Evolutionary conservation across 192 early-diverging fungal species (phyloP).

Genomic region (Mortierella claussenii): DNA sequence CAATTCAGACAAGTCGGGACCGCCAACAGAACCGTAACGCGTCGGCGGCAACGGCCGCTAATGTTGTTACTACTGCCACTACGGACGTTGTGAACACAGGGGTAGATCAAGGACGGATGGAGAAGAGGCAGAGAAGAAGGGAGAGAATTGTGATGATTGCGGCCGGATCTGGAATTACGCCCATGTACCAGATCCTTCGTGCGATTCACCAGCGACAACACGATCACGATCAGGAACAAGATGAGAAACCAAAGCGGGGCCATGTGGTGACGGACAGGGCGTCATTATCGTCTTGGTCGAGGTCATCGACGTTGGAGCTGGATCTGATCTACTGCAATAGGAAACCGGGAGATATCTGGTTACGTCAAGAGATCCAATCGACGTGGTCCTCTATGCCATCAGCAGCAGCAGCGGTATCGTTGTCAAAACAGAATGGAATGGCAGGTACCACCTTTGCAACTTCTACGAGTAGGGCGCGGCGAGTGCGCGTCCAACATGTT

Average conservation of each 20-base stretch:
- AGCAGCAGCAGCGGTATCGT: not conserved
- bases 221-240: not conserved
- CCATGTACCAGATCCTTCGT: slow-evolving; percentile 44
- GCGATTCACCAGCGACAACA: slow-evolving; percentile 8
- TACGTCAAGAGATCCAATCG: slow-evolving; percentile 28
- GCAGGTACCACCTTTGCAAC: not conserved
- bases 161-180: slow-evolving; percentile 42
- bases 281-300: no score
- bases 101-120: not conserved
- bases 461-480: not conserved
- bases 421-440: not conserved
- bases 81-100: not conserved
- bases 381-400: not conserved
- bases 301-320: no score
- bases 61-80: not conserved
- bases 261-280: no score
- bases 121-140: not conserved
- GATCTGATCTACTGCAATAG: slow-evolving; percentile 47
- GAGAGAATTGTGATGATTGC: slow-evolving; percentile 45
- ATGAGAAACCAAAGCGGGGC: not conserved
- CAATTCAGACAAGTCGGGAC: slow-evolving; percentile 27
- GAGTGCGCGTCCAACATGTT: slow-evolving; percentile 35
- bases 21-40: not conserved
- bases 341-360: slow-evolving; percentile 31
- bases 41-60: not conserved